Conservation (phyloP, 2,329 filamentous ascomycete species). For the Clonostachys rhizophaga region DNA sequence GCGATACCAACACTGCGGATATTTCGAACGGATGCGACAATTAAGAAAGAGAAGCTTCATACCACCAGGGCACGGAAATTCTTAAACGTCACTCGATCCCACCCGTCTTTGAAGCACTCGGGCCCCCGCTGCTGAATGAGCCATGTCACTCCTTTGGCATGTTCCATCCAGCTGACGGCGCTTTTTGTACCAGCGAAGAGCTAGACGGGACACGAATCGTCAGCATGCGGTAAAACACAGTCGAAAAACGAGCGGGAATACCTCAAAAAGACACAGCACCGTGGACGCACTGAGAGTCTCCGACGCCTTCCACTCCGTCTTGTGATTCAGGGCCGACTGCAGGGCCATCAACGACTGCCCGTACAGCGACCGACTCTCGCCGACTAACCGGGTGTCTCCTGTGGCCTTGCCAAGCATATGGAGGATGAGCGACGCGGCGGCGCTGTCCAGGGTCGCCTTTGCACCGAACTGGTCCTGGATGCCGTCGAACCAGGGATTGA, state of each 20-base stretch:
- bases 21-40: no score
- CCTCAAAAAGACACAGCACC: constrained; percentile 2
- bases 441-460: constrained; percentile 3
- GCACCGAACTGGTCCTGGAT: neutral
- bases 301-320: constrained; percentile 1
- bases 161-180: constrained; percentile 3
- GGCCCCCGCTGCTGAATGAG: constrained; percentile 2
- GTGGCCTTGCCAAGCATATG: constrained; percentile 1
- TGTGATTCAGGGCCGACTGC: constrained; percentile 1
- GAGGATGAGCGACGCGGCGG: constrained; percentile 1
- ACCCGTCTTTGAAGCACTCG: neutral
- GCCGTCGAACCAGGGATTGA: constrained; percentile 1
- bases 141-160: neutral
- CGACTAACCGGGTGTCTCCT: constrained; percentile 1
- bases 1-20: no score
- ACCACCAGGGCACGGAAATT: constrained; percentile 1
- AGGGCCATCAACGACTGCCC: neutral
- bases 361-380: constrained; percentile 1
- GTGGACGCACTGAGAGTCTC: constrained; percentile 2
- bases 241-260: neutral
- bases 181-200: constrained; percentile 2
- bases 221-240: no score
- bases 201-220: neutral
- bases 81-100: constrained; percentile 1
- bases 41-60: no score